Percentiles rank a stretch among this genome's conserved stretches.
Conservation (phyloP, 192 early-diverging fungal species). For the Spinellus fusiger region DNA sequence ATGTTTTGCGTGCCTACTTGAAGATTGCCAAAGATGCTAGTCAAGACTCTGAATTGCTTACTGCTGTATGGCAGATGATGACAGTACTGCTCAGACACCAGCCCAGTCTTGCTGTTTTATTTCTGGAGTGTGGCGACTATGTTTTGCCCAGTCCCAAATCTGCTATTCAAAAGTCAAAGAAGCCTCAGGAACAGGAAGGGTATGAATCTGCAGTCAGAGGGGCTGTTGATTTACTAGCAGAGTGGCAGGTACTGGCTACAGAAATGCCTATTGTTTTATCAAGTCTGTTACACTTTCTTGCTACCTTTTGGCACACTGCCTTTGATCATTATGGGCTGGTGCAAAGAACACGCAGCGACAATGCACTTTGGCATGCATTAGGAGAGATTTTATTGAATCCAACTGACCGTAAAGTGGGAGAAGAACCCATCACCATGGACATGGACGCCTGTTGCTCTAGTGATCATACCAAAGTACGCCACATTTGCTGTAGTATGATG, state of each 20-base stretch:
- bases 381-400: conserved; percentile 27
- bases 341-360: conserved; percentile 32
- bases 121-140: conserved; percentile 26
- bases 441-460: background rate
- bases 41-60: conserved; percentile 8
- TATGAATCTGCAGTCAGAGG: conserved; percentile 34
- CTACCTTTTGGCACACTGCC: conserved; percentile 41
- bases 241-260: conserved; percentile 21
- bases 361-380: conserved; percentile 37
- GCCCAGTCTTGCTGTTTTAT: conserved; percentile 37
- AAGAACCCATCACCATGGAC: background rate
- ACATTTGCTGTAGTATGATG: conserved; percentile 14
- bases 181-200: conserved; percentile 18
- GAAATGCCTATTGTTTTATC: conserved; percentile 34
- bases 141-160: conserved; percentile 32
- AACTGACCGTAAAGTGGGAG: conserved; percentile 11
- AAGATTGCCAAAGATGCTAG: conserved; percentile 10
- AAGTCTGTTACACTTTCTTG: conserved; percentile 37
- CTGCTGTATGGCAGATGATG: conserved; percentile 43
- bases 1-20: conserved; percentile 19
- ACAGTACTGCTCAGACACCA: conserved; percentile 36
- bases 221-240: conserved; percentile 32
- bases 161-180: conserved; percentile 1
- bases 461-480: conserved; percentile 5
- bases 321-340: conserved; percentile 35